Conservation (phyloP, 2,329 filamentous ascomycete species). For the Pseudogymnoascus sp. region DNA sequence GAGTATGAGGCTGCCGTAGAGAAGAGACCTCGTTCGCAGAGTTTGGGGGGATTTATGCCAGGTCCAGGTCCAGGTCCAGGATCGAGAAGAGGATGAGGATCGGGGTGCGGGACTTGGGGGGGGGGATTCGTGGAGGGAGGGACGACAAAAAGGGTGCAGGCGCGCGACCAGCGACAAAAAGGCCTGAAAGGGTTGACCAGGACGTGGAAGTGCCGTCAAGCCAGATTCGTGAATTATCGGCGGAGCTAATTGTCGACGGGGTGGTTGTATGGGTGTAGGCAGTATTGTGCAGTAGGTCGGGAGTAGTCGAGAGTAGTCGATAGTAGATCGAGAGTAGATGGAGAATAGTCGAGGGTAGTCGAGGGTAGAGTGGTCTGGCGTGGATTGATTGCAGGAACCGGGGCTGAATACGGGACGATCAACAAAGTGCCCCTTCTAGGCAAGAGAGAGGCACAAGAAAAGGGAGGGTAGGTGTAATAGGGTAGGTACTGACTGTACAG, state of each 20-base stretch:
- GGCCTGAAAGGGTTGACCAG: background rate
- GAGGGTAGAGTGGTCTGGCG: background rate
- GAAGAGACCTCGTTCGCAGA: background rate
- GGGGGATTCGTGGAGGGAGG: background rate
- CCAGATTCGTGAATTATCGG: background rate
- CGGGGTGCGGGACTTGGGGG: background rate
- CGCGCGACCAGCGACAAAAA: background rate
- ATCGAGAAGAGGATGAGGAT: background rate
- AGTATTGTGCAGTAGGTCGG: background rate
- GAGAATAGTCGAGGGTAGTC: background rate
- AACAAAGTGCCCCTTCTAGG: background rate
- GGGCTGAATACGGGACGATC: background rate
- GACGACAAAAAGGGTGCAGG: background rate
- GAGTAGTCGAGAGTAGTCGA: background rate
- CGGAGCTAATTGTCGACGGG: background rate
- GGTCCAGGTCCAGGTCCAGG: background rate
- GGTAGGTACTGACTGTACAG: background rate
- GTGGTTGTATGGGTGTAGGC: background rate
- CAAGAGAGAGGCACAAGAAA: conserved; percentile 2
- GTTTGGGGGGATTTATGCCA: background rate
- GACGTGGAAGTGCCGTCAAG: background rate
- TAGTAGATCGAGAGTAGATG: background rate
- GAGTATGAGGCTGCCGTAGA: background rate
- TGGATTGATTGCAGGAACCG: background rate
- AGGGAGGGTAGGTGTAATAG: background rate